phyloP scores from a whole-genome alignment of 768 basidiomycete species.

The Lactarius vividus region DNA sequence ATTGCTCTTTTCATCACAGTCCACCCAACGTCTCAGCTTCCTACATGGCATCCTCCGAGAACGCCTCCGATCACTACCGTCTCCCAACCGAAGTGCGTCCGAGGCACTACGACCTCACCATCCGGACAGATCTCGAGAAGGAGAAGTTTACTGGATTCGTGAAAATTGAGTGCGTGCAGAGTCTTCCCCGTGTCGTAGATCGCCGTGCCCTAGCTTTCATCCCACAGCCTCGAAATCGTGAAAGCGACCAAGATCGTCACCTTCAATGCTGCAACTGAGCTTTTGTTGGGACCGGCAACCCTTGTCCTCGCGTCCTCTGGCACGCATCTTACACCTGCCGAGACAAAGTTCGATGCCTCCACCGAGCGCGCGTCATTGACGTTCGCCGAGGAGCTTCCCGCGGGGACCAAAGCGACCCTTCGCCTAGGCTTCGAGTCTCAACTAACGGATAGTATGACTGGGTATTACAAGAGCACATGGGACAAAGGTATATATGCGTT shows the following conservation, averaged over 20 bases:
- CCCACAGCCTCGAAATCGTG: conserved; percentile 57
- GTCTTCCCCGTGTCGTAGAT: not conserved
- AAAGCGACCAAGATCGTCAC: conserved; percentile 58
- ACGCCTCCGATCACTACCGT: conserved; percentile 40
- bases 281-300: conserved; percentile 56
- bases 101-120: conserved; percentile 72
- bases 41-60: conserved; percentile 10
- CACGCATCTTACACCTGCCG: conserved; percentile 42
- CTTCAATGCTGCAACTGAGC: conserved; percentile 57
- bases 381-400: conserved; percentile 57
- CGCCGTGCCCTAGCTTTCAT: not conserved
- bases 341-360: conserved; percentile 52
- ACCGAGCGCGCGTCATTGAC: conserved; percentile 63
- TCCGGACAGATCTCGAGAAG: conserved; percentile 80
- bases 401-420: conserved; percentile 67
- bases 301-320: conserved; percentile 53
- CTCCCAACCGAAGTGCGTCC: conserved; percentile 67
- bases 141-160: conserved; percentile 75
- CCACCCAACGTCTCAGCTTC: not conserved
- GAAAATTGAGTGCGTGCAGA: conserved; percentile 55
- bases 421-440: conserved; percentile 64
- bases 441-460: conserved; percentile 72
- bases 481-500: conserved; percentile 69
- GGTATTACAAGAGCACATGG: conserved; percentile 76
- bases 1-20: conserved; percentile 20